Conservation (phyloP, 2,329 filamentous ascomycete genomes). For the Davidsoniella virescens region DNA sequence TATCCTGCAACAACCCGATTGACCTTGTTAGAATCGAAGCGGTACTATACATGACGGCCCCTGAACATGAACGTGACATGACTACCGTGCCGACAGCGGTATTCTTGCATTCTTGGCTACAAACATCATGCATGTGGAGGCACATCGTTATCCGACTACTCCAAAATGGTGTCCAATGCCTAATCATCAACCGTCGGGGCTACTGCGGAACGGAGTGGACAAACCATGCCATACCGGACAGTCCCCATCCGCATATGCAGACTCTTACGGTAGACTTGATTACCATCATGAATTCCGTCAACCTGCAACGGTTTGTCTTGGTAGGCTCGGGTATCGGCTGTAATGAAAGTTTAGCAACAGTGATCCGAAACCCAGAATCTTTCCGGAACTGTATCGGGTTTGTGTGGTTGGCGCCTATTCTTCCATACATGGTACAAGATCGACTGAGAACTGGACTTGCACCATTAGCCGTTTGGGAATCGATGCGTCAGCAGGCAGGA, state of each 20-base stretch:
- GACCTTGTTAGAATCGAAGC: not conserved
- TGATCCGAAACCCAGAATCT: not conserved
- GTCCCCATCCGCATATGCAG: too few species aligned
- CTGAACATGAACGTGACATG: not conserved
- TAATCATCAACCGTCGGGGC: constrained; percentile 4
- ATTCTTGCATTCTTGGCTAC: constrained; percentile 5
- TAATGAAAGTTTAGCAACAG: constrained; percentile 1
- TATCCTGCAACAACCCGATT: not conserved
- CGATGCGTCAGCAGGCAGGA: not conserved
- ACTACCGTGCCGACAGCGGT: not conserved
- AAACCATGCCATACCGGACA: not conserved
- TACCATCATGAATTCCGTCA: not conserved
- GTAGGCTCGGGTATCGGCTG: constrained; percentile 9
- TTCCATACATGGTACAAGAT: not conserved
- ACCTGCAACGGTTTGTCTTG: constrained; percentile 1
- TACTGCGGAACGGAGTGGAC: constrained; percentile 1
- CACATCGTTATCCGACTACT: not conserved
- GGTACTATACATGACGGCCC: not conserved
- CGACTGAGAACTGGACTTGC: not conserved
- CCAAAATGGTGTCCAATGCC: not conserved
- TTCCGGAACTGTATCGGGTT: constrained; percentile 2
- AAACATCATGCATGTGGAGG: constrained; percentile 3
- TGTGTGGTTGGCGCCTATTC: constrained; percentile 2
- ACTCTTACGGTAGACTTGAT: too few species aligned
- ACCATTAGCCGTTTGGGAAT: not conserved